Evolutionary conservation across 805 yeast genomes (phyloP), one percentile per base, ranked within the genome.

Genomic region (Wickerhamomyces rabaulensis): DNA sequence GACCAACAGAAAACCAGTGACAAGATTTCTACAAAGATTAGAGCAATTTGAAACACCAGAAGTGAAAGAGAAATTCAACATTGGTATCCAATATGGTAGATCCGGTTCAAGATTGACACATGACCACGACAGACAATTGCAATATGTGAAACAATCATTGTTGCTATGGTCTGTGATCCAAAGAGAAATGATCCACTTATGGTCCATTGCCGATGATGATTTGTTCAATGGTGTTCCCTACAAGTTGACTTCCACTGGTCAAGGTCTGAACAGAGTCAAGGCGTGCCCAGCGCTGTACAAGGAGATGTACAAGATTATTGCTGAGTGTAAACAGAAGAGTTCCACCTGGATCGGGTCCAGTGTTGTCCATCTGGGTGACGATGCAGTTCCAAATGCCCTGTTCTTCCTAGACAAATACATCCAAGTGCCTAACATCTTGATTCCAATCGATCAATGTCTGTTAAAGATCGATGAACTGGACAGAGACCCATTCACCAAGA

Each of bases 371-470:
- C 59, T 87, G 16, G 95, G 94, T 37, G 95, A 86, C 62, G 84
- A 82, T 55, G 86, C 91, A 1, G 95, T 86, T 6, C 95, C 95
- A 3, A 86, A 86, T 61, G 90, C 92, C 0, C 62, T 87, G 49
- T 85, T 85, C 60, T 86, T 86, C 68, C 65, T 86, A 44, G 94
- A 86, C 63, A 86, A 87, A 61, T 86, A 86, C 60, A 76, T 83
- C 26, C 95, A 86, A 62, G 87, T 87, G 3, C 94, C 94, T 26
- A 75, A 82, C 43, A 85, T 86, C 33, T 65, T 86, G 54, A 85
- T 80, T 39, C 95, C 95, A 3, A 79, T 86, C 41, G 85, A 83
- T 57, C 72, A 73, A 29, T 77, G 79, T 36, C 60, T 87, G 29
- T 60, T 70, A 49, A 72, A 77, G 49, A 74, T 86, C 38, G 85